These are phyloP conservation scores for Coniochaeta ligniaria DNA, from an alignment of 2,329 filamentous ascomycete genomes.

Conservation along the genomic window DNA sequence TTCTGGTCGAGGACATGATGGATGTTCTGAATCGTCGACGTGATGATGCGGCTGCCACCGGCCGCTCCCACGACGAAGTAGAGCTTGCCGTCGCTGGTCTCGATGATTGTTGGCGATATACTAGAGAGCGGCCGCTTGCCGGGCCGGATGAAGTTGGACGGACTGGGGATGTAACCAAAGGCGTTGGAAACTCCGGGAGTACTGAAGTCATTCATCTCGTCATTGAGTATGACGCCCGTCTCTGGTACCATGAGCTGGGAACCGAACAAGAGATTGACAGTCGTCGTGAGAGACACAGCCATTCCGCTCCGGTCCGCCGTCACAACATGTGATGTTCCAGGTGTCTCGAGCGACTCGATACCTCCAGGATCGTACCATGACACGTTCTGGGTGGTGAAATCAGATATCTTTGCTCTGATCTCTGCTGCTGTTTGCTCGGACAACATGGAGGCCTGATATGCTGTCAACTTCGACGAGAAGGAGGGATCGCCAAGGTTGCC, in stretches of 20 bases:
- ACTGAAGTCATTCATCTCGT: conserved; percentile 65
- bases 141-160: conserved; percentile 67
- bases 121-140: conserved; percentile 74
- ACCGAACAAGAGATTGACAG: conserved; percentile 75
- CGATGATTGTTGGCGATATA: conserved; percentile 54
- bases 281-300: conserved; percentile 71
- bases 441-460: conserved; percentile 57
- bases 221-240: conserved; percentile 69
- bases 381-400: conserved; percentile 27
- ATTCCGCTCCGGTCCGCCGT: conserved; percentile 63
- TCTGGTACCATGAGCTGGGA: conserved; percentile 70
- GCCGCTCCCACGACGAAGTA: conserved; percentile 68
- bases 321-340: conserved; percentile 62
- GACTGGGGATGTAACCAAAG: conserved; percentile 71
- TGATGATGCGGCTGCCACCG: conserved; percentile 79
- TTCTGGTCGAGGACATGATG: conserved; percentile 64
- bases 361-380: conserved; percentile 37
- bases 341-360: conserved; percentile 47
- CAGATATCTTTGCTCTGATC: conserved; percentile 37
- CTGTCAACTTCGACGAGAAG: conserved; percentile 55
- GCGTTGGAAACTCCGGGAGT: conserved; percentile 64
- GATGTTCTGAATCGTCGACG: conserved; percentile 65
- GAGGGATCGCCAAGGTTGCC: conserved; percentile 68
- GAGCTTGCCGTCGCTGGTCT: conserved; percentile 42
- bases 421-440: conserved; percentile 52